Conservation (phyloP, 345 rosid genomes). For the Geranium brycei region DNA sequence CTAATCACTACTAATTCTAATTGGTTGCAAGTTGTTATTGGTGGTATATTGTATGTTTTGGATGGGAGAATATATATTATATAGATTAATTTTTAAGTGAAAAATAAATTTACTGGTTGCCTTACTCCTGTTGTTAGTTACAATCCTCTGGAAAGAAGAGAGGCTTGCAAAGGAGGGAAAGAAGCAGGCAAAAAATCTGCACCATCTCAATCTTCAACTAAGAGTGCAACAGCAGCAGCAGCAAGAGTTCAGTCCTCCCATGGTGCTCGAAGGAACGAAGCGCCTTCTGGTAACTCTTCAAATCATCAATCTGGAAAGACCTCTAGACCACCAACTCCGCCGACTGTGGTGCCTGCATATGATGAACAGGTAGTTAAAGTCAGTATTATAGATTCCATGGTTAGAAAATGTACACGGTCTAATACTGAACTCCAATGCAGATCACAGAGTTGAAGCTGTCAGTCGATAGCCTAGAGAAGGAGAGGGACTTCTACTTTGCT, state of each 20-base stretch:
- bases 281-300: constrained; percentile 28
- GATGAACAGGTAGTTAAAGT: constrained; percentile 56
- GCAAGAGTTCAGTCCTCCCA: constrained; percentile 51
- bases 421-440: constrained; percentile 26
- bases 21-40: too few relatives aligned
- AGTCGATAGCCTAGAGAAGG: constrained; percentile 91
- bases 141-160: constrained; percentile 85
- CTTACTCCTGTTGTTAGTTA: constrained; percentile 31
- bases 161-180: constrained; percentile 79
- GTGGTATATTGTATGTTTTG: too few relatives aligned
- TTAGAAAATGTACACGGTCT: constrained; percentile 1
- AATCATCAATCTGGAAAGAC: constrained; percentile 35
- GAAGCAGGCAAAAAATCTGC: constrained; percentile 62
- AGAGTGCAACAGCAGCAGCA: constrained; percentile 37
- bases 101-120: not conserved
- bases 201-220: constrained; percentile 46
- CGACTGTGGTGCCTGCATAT: constrained; percentile 41
- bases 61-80: too few relatives aligned
- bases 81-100: too few relatives aligned
- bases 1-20: too few relatives aligned
- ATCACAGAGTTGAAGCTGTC: constrained; percentile 86
- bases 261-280: constrained; percentile 42
- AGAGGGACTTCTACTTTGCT: constrained; percentile 85
- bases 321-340: constrained; percentile 25
- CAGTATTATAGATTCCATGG: not conserved